Conservation (phyloP, 2,329 filamentous ascomycete species). For the Penicillium brasilianum region DNA sequence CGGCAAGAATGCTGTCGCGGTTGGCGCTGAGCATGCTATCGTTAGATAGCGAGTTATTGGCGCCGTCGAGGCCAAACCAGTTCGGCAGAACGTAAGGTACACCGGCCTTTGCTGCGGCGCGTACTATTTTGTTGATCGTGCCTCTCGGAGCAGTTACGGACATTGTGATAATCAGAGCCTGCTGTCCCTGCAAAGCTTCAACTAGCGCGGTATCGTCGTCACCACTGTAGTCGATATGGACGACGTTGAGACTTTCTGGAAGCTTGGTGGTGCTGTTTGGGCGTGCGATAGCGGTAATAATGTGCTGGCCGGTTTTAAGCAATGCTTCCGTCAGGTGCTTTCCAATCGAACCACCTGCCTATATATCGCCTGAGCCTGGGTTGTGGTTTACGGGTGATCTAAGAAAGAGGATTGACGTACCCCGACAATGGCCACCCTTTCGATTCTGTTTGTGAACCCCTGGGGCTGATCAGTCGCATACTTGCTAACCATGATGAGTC, state of each 20-base stretch:
- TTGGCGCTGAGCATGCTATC: neutral
- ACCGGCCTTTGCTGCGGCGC: constrained; percentile 8
- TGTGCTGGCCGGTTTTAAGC: constrained; percentile 12
- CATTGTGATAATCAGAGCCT: constrained; percentile 15
- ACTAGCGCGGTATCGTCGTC: constrained; percentile 9
- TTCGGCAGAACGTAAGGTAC: neutral
- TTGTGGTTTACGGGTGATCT: neutral
- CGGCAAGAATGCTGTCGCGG: neutral
- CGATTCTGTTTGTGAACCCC: constrained; percentile 13
- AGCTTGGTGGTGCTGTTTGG: constrained; percentile 10
- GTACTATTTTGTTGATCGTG: constrained; percentile 10
- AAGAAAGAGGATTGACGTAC: constrained; percentile 2
- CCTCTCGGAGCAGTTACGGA: neutral
- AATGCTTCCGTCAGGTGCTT: constrained; percentile 3
- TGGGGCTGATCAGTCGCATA: constrained; percentile 13
- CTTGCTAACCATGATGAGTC: neutral
- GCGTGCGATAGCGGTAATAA: constrained; percentile 13
- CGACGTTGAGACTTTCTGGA: constrained; percentile 8
- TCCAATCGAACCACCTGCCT: constrained; percentile 14
- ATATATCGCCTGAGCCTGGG: neutral
- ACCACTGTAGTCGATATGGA: constrained; percentile 6
- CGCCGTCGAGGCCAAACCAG: neutral
- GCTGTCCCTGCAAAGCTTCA: constrained; percentile 13
- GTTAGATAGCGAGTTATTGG: neutral
- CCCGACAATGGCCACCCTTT: constrained; percentile 14